These are phyloP conservation scores for Suillus fuscotomentosus DNA, from an alignment of 768 basidiomycete genomes.

Conservation along the genomic window DNA sequence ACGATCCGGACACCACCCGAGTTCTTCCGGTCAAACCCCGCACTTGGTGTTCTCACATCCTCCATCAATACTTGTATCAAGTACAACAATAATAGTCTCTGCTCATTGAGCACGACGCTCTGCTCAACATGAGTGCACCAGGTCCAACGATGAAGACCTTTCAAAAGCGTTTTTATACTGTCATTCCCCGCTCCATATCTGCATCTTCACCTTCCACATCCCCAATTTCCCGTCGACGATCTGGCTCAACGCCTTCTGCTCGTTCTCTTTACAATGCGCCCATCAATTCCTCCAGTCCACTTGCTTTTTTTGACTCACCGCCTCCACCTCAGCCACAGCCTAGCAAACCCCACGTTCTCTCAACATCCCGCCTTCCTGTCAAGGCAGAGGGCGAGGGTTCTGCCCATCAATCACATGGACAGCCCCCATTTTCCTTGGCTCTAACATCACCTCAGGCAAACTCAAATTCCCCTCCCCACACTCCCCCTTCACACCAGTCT, in stretches of 20 bases:
- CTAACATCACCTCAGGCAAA: constrained; percentile 42
- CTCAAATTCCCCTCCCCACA: constrained; percentile 26
- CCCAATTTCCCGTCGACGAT: constrained; percentile 39
- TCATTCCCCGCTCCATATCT: constrained; percentile 35
- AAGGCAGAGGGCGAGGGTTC: constrained; percentile 48
- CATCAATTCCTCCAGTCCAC: constrained; percentile 26
- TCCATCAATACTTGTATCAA: not conserved
- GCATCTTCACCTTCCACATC: constrained; percentile 28
- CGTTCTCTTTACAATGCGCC: constrained; percentile 42
- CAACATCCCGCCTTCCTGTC: constrained; percentile 43
- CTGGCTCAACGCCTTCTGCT: constrained; percentile 39
- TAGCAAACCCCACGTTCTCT: constrained; percentile 36
- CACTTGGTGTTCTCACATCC: not conserved
- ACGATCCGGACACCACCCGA: not conserved
- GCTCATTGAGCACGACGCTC: not conserved
- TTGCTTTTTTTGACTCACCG: constrained; percentile 41
- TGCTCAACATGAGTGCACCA: constrained; percentile 31
- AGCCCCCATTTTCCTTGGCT: constrained; percentile 40
- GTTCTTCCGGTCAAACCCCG: not conserved
- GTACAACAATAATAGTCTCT: not conserved
- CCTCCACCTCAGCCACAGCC: constrained; percentile 36
- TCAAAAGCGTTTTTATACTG: constrained; percentile 51
- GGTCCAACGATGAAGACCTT: constrained; percentile 47
- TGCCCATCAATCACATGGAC: constrained; percentile 31
- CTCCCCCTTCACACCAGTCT: constrained; percentile 30